Base-by-base conservation (phyloP, 2,329 filamentous ascomycete species). In the Colletotrichum neosansevieriae region DNA sequence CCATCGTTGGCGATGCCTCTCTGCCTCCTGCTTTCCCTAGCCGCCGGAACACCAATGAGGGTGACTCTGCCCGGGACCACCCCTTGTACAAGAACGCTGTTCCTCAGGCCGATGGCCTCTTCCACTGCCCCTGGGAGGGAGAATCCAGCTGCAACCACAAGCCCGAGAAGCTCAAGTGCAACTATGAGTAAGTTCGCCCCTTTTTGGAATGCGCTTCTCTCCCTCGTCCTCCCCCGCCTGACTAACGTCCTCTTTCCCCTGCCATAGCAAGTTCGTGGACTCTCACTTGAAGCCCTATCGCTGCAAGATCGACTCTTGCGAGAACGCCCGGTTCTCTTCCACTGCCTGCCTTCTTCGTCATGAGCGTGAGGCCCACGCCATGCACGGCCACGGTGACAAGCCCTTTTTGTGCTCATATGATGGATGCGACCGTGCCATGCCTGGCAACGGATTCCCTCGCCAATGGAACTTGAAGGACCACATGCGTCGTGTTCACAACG, bases 381-480 rank as follows among this genome's bases (percentile, higher is more conserved):
- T 98, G 86, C 95, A 98, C 77, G 94, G 94, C 71, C 94, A 98
- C 74, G 94, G 94, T 70, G 92, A 95, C 75, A 95, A 97, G 81
- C 94, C 95, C 13, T 94, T 95, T 78, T 88, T 96, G 58, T 98
- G 95, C 87, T 89, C 90, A 68, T 96, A 95, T 79, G 86, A 91
- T 32, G 94, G 93, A 70, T 98, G 95, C 76, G 94, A 98, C 76
- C 91, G 95, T 72, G 90, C 93, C 66, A 84, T 91, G 38, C 84
- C 88, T 24, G 94, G 94, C 74, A 94, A 95, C 78, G 95, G 95
- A 74, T 98, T 98, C 77, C 95, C 94, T 42, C 91, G 95, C 74
- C 91, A 94, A 75, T 98, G 96, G 93, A 98, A 98, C 82, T 88
- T 97, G 61, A 91, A 92, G 79, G 95, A 98, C 82, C 95, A 98